Percentiles rank a stretch among this genome's conserved stretches.
Evolutionary conservation across 2,329 filamentous ascomycete genomes (phyloP).

Genomic region (Cucurbitaria berberidis): DNA sequence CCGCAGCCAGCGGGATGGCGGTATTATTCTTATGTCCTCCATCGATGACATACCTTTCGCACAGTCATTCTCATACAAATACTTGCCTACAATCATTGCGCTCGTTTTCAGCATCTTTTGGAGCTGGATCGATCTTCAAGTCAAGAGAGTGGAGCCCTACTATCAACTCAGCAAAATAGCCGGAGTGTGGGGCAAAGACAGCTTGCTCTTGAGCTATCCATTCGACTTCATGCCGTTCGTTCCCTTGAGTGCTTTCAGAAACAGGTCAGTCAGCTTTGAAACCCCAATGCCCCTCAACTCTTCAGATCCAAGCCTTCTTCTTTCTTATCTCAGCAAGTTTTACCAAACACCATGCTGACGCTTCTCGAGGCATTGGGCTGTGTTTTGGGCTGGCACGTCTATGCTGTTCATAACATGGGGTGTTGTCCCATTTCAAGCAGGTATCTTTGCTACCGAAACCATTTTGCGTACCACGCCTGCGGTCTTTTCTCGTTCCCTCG

Average conservation of each 20-base stretch:
- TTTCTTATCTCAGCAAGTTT: no score
- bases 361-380: slow-evolving; percentile 63
- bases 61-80: slow-evolving; percentile 56
- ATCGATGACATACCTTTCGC: slow-evolving; percentile 48
- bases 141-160: slow-evolving; percentile 65
- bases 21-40: slow-evolving; percentile 47
- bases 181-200: slow-evolving; percentile 54
- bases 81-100: slow-evolving; percentile 58
- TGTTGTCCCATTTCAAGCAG: slow-evolving; percentile 61
- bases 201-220: slow-evolving; percentile 62
- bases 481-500: slow-evolving; percentile 18
- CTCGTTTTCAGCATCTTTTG: slow-evolving; percentile 62
- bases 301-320: no score
- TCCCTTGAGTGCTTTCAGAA: slow-evolving; percentile 48
- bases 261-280: slow-evolving; percentile 22
- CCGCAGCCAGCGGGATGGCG: slow-evolving; percentile 50
- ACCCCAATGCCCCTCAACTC: no score
- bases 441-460: slow-evolving; percentile 52
- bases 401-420: slow-evolving; percentile 61
- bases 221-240: slow-evolving; percentile 54
- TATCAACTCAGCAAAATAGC: slow-evolving; percentile 57
- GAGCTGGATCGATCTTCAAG: slow-evolving; percentile 65
- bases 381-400: slow-evolving; percentile 55
- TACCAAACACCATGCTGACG: no score
- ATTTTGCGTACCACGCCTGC: slow-evolving; percentile 6